A percentile compares a stretch with the other conserved stretches of the same genome.
phyloP scores from a whole-genome alignment of 192 early-diverging fungal genomes.

The Diversispora eburnea region DNA sequence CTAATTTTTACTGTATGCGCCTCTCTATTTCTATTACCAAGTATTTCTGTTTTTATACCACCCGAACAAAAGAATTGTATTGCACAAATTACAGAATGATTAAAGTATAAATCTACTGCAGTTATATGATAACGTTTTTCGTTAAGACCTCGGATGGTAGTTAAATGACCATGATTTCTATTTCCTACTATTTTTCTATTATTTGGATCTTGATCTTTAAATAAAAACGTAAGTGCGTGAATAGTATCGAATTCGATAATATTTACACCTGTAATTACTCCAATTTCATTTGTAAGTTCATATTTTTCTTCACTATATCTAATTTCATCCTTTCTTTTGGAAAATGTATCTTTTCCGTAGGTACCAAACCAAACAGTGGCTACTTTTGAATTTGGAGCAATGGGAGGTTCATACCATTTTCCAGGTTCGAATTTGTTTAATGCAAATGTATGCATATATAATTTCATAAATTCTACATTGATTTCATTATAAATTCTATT shows the following conservation, averaged over 20 bases:
- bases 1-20: background rate
- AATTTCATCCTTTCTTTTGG: background rate
- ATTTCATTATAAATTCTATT: background rate
- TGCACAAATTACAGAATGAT: background rate
- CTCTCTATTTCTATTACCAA: background rate
- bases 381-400: background rate
- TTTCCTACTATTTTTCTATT: background rate
- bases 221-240: background rate
- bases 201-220: background rate
- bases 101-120: background rate
- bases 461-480: conserved; percentile 9
- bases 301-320: background rate
- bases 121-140: background rate
- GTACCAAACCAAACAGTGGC: background rate
- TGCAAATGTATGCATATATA: conserved; percentile 6
- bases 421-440: background rate
- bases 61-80: background rate
- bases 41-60: background rate
- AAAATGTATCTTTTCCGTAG: background rate
- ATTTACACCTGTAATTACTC: background rate
- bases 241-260: background rate
- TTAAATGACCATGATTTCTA: background rate
- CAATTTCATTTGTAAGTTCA: background rate
- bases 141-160: conserved; percentile 2
- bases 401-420: background rate